Conservation (phyloP, 169 alveolate genomes). For the Cryptosporidium bovis region DNA sequence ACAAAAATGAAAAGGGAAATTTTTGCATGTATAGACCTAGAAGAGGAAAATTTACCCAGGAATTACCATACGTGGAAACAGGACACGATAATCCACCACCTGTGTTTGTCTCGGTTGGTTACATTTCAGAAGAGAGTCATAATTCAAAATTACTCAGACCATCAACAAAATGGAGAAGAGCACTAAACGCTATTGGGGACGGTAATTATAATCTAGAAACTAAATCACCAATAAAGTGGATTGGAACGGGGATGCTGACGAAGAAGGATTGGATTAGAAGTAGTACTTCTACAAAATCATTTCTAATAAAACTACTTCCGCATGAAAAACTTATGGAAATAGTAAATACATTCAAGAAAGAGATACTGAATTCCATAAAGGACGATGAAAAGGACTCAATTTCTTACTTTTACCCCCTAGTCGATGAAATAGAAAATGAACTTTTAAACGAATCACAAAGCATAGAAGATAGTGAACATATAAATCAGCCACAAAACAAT, state of each 20-base stretch:
- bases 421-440: constrained; percentile 12
- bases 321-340: constrained; percentile 38
- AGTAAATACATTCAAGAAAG: background rate
- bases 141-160: constrained; percentile 48
- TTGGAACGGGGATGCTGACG: constrained; percentile 41
- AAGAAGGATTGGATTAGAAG: constrained; percentile 64
- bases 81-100: constrained; percentile 50
- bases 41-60: background rate
- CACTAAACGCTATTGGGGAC: constrained; percentile 70
- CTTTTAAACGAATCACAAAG: background rate
- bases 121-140: constrained; percentile 24
- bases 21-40: constrained; percentile 15
- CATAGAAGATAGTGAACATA: background rate
- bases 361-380: constrained; percentile 13
- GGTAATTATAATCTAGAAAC: constrained; percentile 26
- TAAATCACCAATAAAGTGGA: constrained; percentile 37
- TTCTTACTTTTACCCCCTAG: constrained; percentile 1
- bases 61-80: background rate
- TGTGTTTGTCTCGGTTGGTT: constrained; percentile 52
- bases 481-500: background rate
- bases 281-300: constrained; percentile 16
- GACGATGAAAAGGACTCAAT: background rate
- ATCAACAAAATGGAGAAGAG: constrained; percentile 67
- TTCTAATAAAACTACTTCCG: constrained; percentile 23
- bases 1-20: background rate